Evolutionary conservation across 345 rosid species (phyloP), one percentile per base, ranked within the genome.

Genomic region (Populus alba): DNA sequence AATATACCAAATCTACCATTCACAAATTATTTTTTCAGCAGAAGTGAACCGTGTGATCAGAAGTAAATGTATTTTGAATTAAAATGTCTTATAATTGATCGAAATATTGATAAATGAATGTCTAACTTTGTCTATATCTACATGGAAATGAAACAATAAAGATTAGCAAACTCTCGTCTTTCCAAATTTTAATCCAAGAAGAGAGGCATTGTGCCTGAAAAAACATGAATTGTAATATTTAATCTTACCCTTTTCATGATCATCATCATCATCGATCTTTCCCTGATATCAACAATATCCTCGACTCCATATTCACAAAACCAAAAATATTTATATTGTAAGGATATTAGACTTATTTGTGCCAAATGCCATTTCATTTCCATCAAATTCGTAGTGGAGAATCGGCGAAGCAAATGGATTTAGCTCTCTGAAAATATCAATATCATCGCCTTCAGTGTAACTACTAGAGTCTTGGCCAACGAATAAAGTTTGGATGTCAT

Each of bases 401-500:
- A 84, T 85, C 12, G 92, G 82, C 18, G 85, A 82, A 18, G 78
- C 80, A 53, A 88, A 79, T 22, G 91, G 74, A 82, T 86, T 83
- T 10, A 92, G 89, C 68, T 87, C 92, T 73, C 90, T 87, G 66
- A 90, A 95, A 4, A 91, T 73, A 33, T 33, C 5, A 22, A 80
- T 74, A 68, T 92, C 92, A 38, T 90, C 94, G 10, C 84, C 88
- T 12, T 85, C 87, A 1, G 74, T 75, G n/a, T 71, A 81, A 77
- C 82, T 79, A 80, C 81, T 80, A 17, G 92, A 79, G 23, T 92
- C 92, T 74, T 88, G 94, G 70, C 90, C 86, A 11, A 77, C 85
- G 27, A 95, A 95, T 75, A 84, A 93, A 0, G 97, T 95, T 66
- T 91, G 95, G 5, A 93, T 84, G 29, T 93, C 92, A 25, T 91